These are phyloP conservation scores for Rhizomucor pusillus DNA, from an alignment of 371 early-diverging fungal genomes.

Conservation along the genomic window DNA sequence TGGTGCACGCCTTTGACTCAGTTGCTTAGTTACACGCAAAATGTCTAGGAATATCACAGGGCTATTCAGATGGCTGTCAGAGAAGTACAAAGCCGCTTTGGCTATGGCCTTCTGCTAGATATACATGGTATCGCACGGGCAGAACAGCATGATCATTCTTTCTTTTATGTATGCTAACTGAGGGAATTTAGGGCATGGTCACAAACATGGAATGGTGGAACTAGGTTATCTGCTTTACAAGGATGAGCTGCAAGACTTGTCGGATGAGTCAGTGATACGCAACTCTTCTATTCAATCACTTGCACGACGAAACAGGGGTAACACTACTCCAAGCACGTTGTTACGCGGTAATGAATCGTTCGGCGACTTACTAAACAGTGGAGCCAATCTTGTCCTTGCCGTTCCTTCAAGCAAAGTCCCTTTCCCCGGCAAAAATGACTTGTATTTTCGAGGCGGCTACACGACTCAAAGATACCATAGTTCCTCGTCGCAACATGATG, in stretches of 20 bases:
- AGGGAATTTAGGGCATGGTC: no score
- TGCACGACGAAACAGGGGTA: neutral
- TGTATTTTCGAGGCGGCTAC: conserved; percentile 13
- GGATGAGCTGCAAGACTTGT: neutral
- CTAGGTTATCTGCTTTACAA: conserved; percentile 13
- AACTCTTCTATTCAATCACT: conserved; percentile 9
- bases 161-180: no score
- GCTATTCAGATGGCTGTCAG: conserved; percentile 3
- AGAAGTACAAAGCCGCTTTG: neutral
- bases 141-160: no score
- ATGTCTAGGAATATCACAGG: conserved; percentile 11
- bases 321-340: neutral
- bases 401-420: conserved; percentile 9
- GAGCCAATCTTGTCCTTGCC: neutral
- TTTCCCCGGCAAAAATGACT: neutral
- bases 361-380: neutral
- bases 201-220: conserved; percentile 3
- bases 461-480: conserved; percentile 6
- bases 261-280: neutral
- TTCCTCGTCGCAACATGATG: neutral
- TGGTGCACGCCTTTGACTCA: no score
- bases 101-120: conserved; percentile 11
- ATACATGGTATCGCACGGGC: no score
- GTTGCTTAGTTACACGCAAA: no score
- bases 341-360: conserved; percentile 11